Base-by-base conservation (phyloP, 768 basidiomycete species). In the Collybia sordida region DNA sequence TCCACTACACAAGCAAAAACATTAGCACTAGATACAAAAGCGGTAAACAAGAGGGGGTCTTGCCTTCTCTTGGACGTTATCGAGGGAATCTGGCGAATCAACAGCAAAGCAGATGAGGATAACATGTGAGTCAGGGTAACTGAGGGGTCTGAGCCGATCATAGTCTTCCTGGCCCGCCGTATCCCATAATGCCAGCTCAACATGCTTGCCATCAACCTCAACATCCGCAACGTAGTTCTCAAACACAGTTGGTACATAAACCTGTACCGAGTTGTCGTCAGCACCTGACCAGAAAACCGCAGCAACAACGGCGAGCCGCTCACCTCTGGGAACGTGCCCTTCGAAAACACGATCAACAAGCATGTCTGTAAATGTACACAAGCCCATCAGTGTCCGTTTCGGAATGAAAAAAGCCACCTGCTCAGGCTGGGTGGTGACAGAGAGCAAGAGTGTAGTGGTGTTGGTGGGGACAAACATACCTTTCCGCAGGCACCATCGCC, bases 1-100 rank as follows among this genome's bases (percentile, higher is more conserved):
- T 96, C 96, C 96, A 99, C 94, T 98, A 59, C 18, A 59, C 42
- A 39, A 42, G 34, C 21, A 53, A 42, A 24, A 31, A 50, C 47
- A 45, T 37, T 19, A 44, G 14, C n/a, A 49, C 21, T 47, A 22
- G 36, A 41, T 50, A 23, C 3, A 52, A 23, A 45, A 19, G 45
- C 28, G 38, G 51, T 11, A 27, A 22, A 38, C 25, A 24, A 44
- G 49, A 23, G 21, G 37, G 27, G 8, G 37, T 77, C 84, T 52
- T 36, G 90, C 97, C 90, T 98, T 98, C 79, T 99, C 97, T 79
- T 98, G 94, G 24, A 99, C 97, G 83, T 99, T 99, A 74, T 97
- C 97, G 57, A 99, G 79, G 42, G 95, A 98, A 70, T 98, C 95
- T 27, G 95, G 95, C 45, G 90, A 93, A 78, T 99, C 97, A 59